Base-by-base conservation (phyloP, 2,329 filamentous ascomycete species). In the Alternaria angustiovoidea region DNA sequence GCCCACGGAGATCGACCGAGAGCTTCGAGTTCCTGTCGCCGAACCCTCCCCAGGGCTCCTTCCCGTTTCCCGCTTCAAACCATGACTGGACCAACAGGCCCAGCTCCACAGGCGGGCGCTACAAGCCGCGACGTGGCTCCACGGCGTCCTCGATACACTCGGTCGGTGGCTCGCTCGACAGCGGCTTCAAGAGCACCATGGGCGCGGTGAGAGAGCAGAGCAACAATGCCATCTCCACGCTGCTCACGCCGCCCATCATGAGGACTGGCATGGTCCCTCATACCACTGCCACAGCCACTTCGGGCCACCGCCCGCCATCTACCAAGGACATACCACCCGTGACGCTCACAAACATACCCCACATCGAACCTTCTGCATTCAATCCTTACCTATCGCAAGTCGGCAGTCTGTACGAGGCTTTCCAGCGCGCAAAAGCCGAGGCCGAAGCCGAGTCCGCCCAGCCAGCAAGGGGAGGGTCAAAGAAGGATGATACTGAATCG, bases 301-400 rank as follows among this genome's bases (percentile, higher is more conserved):
- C 88, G 70, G 84, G 89, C 14, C 92, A 95, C 72, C 94, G 90
- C 69, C 89, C 92, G 14, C 94, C 94, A 0, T 96, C 93, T 1
- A 85, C 91, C 18, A 88, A 88, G 77, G 94, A 99, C 75, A 99
- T 99, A 38, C 94, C 94, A 1, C 94, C 94, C 0, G 95, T 99
- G 0, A 89, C 93, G 1, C 83, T 99, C 61, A 94, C 93, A 7
- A 97, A 96, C 70, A 92, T 98, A 46, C 87, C 89, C 11, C 91
- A 91, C 70, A 85, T 98, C 68, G 92, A 97, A 39, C 80, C 88
- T 0, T 87, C 90, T 63, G 90, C 91, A 57, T 99, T 99, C 77
- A 89, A 89, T 54, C 84, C 91, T 8, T 99, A 99, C 74, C 82
- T 98, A 7, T 85, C 88, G 4, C 92, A 97, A 77, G 91, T 98